phyloP scores from a whole-genome alignment of 2,329 filamentous ascomycete genomes.

The Periglandula ipomoeae region DNA sequence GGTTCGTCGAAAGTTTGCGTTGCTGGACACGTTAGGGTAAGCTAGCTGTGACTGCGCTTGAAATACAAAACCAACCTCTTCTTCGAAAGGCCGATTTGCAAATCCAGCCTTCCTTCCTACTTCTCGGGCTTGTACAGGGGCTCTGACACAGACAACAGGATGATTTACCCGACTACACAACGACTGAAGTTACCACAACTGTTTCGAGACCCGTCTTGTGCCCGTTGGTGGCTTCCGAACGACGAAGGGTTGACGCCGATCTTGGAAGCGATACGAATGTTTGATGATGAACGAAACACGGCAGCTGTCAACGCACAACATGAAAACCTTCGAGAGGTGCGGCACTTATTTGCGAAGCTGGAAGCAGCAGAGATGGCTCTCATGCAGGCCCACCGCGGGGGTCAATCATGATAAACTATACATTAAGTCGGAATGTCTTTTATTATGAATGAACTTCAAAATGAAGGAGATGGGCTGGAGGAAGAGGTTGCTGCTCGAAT shows the following conservation, averaged over 20 bases:
- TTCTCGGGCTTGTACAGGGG: neutral
- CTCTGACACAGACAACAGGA: slow-evolving; percentile 40
- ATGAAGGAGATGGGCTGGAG: neutral
- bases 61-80: neutral
- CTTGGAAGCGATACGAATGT: slow-evolving; percentile 66
- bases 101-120: no score
- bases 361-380: slow-evolving; percentile 16
- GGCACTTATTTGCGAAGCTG: slow-evolving; percentile 60
- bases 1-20: slow-evolving; percentile 69
- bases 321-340: slow-evolving; percentile 65
- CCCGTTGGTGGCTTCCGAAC: slow-evolving; percentile 83
- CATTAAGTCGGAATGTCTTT: neutral
- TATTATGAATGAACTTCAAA: neutral
- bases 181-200: slow-evolving; percentile 66
- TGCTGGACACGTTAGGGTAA: slow-evolving; percentile 71
- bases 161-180: slow-evolving; percentile 69
- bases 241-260: slow-evolving; percentile 67
- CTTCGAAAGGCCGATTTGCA: neutral
- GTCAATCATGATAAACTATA: neutral
- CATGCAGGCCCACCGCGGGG: neutral
- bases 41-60: slow-evolving; percentile 22
- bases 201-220: slow-evolving; percentile 63
- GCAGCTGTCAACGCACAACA: slow-evolving; percentile 46
- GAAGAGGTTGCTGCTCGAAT: neutral
- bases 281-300: slow-evolving; percentile 68